A percentile compares a stretch with the other conserved stretches of the same genome.
Conservation (phyloP, 331 rosid species). For the Telfairia occidentalis region DNA sequence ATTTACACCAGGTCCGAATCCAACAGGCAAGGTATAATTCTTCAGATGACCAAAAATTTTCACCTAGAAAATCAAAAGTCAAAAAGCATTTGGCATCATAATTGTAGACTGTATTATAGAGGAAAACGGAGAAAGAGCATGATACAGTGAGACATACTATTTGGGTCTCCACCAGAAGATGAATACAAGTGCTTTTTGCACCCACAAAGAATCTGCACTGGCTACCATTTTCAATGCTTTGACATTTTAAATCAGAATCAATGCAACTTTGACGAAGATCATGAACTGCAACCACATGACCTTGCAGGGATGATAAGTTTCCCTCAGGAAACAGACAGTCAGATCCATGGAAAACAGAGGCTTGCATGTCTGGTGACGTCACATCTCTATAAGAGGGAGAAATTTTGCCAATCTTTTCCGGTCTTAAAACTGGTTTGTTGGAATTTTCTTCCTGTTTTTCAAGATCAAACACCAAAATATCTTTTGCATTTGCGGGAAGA, state of each 20-base stretch:
- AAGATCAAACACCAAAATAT: conserved; percentile 23
- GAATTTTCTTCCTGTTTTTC: conserved; percentile 22
- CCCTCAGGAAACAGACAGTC: conserved; percentile 60
- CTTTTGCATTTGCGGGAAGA: conserved; percentile 36
- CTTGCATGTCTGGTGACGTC: not conserved
- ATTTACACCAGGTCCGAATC: conserved; percentile 68
- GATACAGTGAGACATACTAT: conserved; percentile 28
- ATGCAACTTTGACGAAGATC: conserved; percentile 24
- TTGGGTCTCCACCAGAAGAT: conserved; percentile 41
- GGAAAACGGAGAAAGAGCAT: conserved; percentile 6
- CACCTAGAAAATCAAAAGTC: conserved; percentile 35
- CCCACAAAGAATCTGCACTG: conserved; percentile 28
- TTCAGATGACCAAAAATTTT: conserved; percentile 40
- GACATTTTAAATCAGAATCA: conserved; percentile 26
- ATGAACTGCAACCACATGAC: conserved; percentile 49
- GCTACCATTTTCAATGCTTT: conserved; percentile 25
- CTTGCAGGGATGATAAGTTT: conserved; percentile 43
- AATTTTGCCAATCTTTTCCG: conserved; percentile 21
- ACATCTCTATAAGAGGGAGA: conserved; percentile 16
- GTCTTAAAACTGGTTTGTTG: conserved; percentile 23
- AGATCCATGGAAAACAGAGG: conserved; percentile 19
- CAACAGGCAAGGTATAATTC: conserved; percentile 44
- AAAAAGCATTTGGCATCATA: conserved; percentile 12
- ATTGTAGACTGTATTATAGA: conserved; percentile 10
- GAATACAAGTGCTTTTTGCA: conserved; percentile 48